Conservation (phyloP, 2,329 filamentous ascomycete species). For the Fusarium xylarioides region DNA sequence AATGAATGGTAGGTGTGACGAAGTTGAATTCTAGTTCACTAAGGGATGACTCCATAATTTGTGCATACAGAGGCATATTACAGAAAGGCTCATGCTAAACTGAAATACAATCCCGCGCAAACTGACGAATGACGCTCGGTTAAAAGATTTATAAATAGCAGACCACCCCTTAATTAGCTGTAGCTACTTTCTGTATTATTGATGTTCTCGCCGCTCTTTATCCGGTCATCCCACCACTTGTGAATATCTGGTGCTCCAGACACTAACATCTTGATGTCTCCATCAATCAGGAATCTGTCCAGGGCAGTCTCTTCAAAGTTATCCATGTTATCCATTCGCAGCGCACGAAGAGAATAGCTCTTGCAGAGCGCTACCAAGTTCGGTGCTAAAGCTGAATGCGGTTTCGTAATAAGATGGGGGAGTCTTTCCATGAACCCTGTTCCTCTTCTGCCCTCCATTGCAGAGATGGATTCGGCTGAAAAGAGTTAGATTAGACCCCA, state of each 20-base stretch:
- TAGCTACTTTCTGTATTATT: accelerated
- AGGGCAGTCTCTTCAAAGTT: not conserved
- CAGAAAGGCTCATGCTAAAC: too few relatives aligned
- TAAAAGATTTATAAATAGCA: too few relatives aligned
- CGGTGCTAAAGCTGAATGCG: not conserved
- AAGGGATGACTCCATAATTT: too few relatives aligned
- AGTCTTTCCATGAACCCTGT: not conserved
- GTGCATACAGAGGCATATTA: too few relatives aligned
- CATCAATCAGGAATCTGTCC: not conserved
- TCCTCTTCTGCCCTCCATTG: not conserved
- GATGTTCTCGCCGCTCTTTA: not conserved
- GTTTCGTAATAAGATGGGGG: not conserved
- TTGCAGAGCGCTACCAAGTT: not conserved
- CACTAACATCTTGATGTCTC: not conserved
- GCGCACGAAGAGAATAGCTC: not conserved
- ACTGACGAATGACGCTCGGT: too few relatives aligned
- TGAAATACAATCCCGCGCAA: too few relatives aligned
- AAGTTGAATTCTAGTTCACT: too few relatives aligned
- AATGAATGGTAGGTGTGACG: too few relatives aligned
- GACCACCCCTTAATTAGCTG: accelerated
- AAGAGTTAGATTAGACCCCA: accelerated
- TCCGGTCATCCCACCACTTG: not conserved
- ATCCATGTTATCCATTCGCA: not conserved
- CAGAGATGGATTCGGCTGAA: not conserved
- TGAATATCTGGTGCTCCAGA: not conserved